Conservation (phyloP, 139 green algal genomes). For the Closterium sp. region DNA sequence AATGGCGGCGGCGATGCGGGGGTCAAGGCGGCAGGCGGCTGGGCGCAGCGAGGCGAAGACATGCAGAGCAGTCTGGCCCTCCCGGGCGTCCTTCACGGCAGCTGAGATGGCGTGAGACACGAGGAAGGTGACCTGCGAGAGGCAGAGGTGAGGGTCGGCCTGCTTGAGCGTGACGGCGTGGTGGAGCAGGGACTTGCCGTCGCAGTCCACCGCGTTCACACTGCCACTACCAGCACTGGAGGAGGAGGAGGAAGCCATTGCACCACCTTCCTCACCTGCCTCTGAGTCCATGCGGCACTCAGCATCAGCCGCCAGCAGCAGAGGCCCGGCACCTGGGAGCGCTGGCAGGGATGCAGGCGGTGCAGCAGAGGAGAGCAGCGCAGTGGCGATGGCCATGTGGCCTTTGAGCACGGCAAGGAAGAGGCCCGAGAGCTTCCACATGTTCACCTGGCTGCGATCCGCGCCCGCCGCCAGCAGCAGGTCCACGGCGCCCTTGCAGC, state of each 20-base stretch:
- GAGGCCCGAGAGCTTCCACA: not conserved
- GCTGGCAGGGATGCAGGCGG: too few species aligned
- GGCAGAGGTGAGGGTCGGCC: not conserved
- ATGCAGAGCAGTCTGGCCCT: not conserved
- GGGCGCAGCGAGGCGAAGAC: not conserved
- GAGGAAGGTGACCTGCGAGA: not conserved
- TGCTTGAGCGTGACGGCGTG: not conserved
- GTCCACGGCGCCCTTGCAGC: conserved; percentile 34
- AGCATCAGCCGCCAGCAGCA: not conserved
- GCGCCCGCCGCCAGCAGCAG: conserved; percentile 22
- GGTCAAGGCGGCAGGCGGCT: not conserved
- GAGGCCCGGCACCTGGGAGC: too few species aligned
- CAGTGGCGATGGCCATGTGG: not conserved
- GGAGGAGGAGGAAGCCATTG: not conserved
- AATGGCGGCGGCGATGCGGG: not conserved
- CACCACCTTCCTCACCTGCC: not conserved
- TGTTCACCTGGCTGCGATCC: not conserved
- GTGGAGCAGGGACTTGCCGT: not conserved
- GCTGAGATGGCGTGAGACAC: not conserved
- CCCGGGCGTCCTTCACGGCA: not conserved
- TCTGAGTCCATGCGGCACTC: not conserved
- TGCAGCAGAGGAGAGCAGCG: not conserved
- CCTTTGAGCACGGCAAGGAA: not conserved
- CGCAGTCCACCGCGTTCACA: not conserved
- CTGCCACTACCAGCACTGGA: not conserved